Evolutionary conservation across 371 early-diverging fungal genomes (phyloP), one percentile per base, ranked within the genome.

Genomic region (Cokeromyces recurvatus): DNA sequence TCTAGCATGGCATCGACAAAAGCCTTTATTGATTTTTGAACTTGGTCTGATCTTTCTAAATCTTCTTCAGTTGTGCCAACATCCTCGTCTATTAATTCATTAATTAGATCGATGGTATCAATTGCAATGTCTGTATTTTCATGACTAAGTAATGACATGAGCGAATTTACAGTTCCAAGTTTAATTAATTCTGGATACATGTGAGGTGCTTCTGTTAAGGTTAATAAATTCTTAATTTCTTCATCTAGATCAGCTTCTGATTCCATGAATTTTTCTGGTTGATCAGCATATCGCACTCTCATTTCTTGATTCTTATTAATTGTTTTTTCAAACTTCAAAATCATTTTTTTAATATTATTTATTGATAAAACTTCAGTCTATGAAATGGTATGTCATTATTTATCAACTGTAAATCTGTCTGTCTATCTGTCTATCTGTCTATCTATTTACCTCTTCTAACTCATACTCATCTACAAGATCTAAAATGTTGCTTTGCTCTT

Each of bases 201-300:
- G 9, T 91, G 83, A 11, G 94, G 94, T 7, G 82, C 87, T 42
- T 90, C 85, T 5, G 88, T 84, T 40, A 91, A 64, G 9, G 78
- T 66, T 53, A 83, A 64, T 38, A 97, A 57, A 21, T 75, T 77
- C 50, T 91, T 87, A 49, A 94, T 83, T 24, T 86, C 89, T 54
- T 90, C 92, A 48, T 93, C 95, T 32, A 97, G 70, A 51, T 94
- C 95, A 1, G 93, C 84, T 64, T 97, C 97, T 20, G 95, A 94
- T 45, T 95, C 95, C 66, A 93, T 85, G 63, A 94, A 96, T 53
- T 84, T 89, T 46, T 82, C 53, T 7, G 90, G 90, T 10, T 86
- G 78, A 56, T 84, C 84, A 5, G 86, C 73, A 64, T 87, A 87
- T 54, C 86, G 83, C n/a, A 90, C 78, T 36, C 97, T 86, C 62